Conservation (phyloP, 2,329 filamentous ascomycete genomes). For the Penicillium verrucosum region DNA sequence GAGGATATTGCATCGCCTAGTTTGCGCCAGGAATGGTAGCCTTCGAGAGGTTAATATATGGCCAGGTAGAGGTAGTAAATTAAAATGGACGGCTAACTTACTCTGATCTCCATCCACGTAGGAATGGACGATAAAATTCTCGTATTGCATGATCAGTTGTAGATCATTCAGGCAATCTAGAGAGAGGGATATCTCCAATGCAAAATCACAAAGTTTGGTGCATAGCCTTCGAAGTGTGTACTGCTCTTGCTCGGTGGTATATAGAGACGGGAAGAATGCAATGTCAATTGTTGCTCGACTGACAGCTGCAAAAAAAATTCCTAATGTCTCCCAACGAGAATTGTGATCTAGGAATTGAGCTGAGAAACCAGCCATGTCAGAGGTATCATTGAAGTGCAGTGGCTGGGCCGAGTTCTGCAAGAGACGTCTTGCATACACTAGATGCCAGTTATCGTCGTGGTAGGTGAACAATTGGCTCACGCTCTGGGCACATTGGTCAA, state of each 20-base stretch:
- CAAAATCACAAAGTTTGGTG: slow-evolving; percentile 33
- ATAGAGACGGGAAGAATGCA: slow-evolving; percentile 29
- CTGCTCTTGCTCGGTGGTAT: slow-evolving; percentile 25
- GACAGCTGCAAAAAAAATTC: slow-evolving; percentile 38
- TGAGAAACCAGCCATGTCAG: slow-evolving; percentile 18
- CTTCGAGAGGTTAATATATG: slow-evolving; percentile 21
- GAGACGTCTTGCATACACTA: slow-evolving; percentile 23
- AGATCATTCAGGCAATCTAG: slow-evolving; percentile 43
- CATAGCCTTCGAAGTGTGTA: slow-evolving; percentile 26
- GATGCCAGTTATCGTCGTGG: slow-evolving; percentile 24
- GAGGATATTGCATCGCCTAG: slow-evolving; percentile 49
- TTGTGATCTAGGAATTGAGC: slow-evolving; percentile 28
- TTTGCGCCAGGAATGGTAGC: slow-evolving; percentile 47
- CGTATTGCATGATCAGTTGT: slow-evolving; percentile 47
- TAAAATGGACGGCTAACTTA: slow-evolving; percentile 20
- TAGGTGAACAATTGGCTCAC: slow-evolving; percentile 23
- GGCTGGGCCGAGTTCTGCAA: slow-evolving; percentile 22
- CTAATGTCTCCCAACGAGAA: slow-evolving; percentile 40
- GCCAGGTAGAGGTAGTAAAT: background rate
- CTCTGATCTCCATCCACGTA: slow-evolving; percentile 46
- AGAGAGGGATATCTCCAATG: slow-evolving; percentile 37
- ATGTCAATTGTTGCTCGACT: slow-evolving; percentile 37
- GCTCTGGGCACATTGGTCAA: slow-evolving; percentile 22
- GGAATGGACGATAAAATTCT: slow-evolving; percentile 48
- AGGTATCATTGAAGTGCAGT: slow-evolving; percentile 13